Percentiles rank a stretch among this genome's conserved stretches.
These are phyloP conservation scores for Selenicereus undatus DNA, from an alignment of 148 eudicot species.

Conservation along the genomic window DNA sequence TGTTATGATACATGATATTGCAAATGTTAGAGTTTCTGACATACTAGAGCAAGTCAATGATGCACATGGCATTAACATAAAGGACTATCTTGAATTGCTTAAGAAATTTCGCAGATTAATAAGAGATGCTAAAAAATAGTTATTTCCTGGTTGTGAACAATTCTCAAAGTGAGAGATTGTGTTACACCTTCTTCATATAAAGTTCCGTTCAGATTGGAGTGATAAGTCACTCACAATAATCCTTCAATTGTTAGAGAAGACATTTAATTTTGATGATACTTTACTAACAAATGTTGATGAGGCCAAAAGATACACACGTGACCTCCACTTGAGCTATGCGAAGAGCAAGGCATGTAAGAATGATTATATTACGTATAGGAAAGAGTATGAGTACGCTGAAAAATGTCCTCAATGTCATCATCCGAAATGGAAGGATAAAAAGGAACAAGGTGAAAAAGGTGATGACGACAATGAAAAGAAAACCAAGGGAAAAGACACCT, in stretches of 20 bases:
- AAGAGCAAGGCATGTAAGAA: background rate
- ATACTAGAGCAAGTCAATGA: background rate
- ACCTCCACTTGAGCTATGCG: too few species aligned
- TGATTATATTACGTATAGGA: constrained; percentile 9
- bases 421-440: too few species aligned
- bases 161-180: too few species aligned
- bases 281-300: background rate
- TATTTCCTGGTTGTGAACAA: background rate
- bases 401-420: background rate
- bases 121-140: background rate
- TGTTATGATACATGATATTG: background rate
- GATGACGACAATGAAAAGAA: too few species aligned
- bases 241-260: too few species aligned
- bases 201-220: too few species aligned
- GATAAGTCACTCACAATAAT: too few species aligned
- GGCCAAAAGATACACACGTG: too few species aligned
- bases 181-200: too few species aligned
- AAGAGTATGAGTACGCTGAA: background rate
- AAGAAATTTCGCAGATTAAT: background rate
- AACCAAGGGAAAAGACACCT: too few species aligned
- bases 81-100: background rate
- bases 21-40: background rate
- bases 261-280: background rate
- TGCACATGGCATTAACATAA: background rate
- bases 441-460: too few species aligned